Percentiles rank a stretch among this genome's conserved stretches.
phyloP scores from a whole-genome alignment of 2,329 filamentous ascomycete species.

The Neopestalotiopsis sp. region DNA sequence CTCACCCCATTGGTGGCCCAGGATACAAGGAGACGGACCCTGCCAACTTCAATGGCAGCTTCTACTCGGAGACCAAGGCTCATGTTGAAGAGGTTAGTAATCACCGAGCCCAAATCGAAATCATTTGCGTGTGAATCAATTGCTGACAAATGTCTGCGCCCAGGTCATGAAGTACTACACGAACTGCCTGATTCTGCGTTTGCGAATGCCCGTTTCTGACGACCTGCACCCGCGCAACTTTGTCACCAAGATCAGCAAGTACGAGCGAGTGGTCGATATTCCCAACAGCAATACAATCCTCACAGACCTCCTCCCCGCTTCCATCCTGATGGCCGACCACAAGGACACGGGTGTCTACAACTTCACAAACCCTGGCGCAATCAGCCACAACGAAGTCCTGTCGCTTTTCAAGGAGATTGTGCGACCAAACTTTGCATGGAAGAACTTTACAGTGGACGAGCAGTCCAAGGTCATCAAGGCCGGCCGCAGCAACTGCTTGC shows the following conservation, averaged over 20 bases:
- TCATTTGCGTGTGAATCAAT: conserved; percentile 10
- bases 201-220: conserved; percentile 73
- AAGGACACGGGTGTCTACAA: conserved; percentile 69
- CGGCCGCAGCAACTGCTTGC: conserved; percentile 68
- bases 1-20: conserved; percentile 62
- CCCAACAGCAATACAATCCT: conserved; percentile 73
- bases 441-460: conserved; percentile 70
- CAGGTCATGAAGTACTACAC: conserved; percentile 66
- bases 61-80: conserved; percentile 71
- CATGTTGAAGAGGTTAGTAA: conserved; percentile 64
- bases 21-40: conserved; percentile 66
- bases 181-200: conserved; percentile 66
- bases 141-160: neutral
- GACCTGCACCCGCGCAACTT: conserved; percentile 71
- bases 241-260: conserved; percentile 71
- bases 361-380: conserved; percentile 73
- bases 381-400: conserved; percentile 74
- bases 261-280: conserved; percentile 69
- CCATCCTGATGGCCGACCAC: conserved; percentile 64
- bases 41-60: conserved; percentile 70
- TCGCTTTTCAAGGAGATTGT: conserved; percentile 67
- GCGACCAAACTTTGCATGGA: conserved; percentile 63
- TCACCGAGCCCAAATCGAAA: neutral
- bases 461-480: conserved; percentile 72
- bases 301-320: conserved; percentile 65